phyloP scores from a whole-genome alignment of 2,329 filamentous ascomycete species.

The Lasiodiplodia citricola region DNA sequence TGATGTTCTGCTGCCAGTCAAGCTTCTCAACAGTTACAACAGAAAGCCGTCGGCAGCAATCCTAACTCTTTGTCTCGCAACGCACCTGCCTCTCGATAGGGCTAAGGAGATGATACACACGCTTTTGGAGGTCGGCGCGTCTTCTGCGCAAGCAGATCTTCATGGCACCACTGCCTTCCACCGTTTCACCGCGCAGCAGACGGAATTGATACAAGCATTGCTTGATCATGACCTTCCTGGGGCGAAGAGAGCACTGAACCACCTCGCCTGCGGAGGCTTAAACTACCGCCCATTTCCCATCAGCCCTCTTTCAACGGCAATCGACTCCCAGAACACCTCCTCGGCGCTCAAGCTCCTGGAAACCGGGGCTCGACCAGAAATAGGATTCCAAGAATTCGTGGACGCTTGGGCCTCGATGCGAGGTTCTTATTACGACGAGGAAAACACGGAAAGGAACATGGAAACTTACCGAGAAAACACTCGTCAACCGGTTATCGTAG shows the following conservation, averaged over 20 bases:
- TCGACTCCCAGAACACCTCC: conserved; percentile 58
- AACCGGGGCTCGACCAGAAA: conserved; percentile 63
- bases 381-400: conserved; percentile 70
- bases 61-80: conserved; percentile 71
- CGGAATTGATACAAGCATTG: conserved; percentile 48
- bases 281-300: conserved; percentile 44
- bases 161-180: conserved; percentile 70
- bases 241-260: conserved; percentile 69
- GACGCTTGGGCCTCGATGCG: conserved; percentile 57
- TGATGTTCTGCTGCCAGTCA: conserved; percentile 76
- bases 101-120: conserved; percentile 68
- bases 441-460: conserved; percentile 55
- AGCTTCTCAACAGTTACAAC: conserved; percentile 59
- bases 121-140: conserved; percentile 73
- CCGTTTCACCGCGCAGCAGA: conserved; percentile 58
- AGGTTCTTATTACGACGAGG: conserved; percentile 39
- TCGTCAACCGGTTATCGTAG: conserved; percentile 71
- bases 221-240: conserved; percentile 64
- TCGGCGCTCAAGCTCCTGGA: conserved; percentile 67
- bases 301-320: conserved; percentile 64
- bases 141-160: conserved; percentile 73
- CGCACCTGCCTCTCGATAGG: conserved; percentile 66
- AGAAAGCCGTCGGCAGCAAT: conserved; percentile 64
- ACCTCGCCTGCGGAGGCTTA: conserved; percentile 56
- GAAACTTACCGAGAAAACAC: conserved; percentile 53